Conservation (phyloP, 2,329 filamentous ascomycete species). For the Colletotrichum cordylinicola region DNA sequence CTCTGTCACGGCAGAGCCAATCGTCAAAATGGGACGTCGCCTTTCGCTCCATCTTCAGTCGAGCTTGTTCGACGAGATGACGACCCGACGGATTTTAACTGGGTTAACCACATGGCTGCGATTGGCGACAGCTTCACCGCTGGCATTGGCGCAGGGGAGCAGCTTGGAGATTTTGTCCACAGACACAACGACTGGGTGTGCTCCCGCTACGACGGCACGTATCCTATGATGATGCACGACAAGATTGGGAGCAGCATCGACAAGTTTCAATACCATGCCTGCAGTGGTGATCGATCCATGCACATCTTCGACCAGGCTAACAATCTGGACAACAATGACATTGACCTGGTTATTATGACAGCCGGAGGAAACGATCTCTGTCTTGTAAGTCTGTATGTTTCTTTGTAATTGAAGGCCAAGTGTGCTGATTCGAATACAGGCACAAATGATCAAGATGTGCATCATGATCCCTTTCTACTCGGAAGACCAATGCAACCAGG, state of each 20-base stretch:
- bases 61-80: neutral
- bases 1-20: neutral
- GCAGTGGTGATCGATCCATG: neutral
- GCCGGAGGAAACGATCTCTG: neutral
- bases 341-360: neutral
- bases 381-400: neutral
- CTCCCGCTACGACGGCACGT: neutral
- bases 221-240: neutral
- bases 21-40: neutral
- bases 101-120: neutral
- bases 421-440: neutral
- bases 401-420: neutral
- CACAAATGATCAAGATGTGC: conserved; percentile 23
- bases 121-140: neutral
- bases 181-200: neutral
- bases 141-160: neutral
- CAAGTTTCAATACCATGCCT: neutral
- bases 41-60: neutral
- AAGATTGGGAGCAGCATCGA: neutral
- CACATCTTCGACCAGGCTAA: neutral
- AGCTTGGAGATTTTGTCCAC: neutral
- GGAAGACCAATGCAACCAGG: conserved; percentile 22
- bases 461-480: conserved; percentile 24
- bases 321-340: neutral
- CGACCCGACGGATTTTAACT: neutral